Evolutionary conservation across 2,329 filamentous ascomycete genomes (phyloP), one percentile per base, ranked within the genome.

Genomic region (Zalaria sp.): DNA sequence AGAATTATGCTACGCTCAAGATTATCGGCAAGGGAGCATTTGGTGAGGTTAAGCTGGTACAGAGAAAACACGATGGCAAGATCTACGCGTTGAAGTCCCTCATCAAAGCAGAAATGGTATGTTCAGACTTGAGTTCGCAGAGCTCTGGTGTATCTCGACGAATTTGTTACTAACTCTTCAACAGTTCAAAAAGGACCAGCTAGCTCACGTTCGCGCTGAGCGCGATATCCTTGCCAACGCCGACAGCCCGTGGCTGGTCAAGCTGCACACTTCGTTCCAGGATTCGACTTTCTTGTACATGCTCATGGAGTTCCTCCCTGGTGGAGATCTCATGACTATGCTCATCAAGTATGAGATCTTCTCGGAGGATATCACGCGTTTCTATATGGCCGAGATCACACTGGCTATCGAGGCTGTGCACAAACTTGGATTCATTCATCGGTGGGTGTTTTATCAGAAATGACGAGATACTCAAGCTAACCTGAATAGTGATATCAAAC

Each of bases 341-440:
- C 72, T 98, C 52, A 98, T 98, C 69, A 98, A 96, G 72, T 98
- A 98, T 58, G 91, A 98, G 62, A 95, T 98, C 61, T 98, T 98
- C 63, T 93, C 87, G 0, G 89, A 96, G 62, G 91, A 98, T 52
- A 96, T 98, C 51, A 98, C 91, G 27, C 79, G 91, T 11, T 98
- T 98, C 65, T 98, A 98, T 65, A 98, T 98, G 77, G 91, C 91
- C 25, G 89, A 98, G 63, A 89, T 96, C 54, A 85, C 94, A 25
- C 74, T 96, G 57, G 91, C 91, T n/a, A 96, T 98, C 51, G 91
- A 98, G 59, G 91, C 91, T 9, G 91, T 98, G 35, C 91, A 98
- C 65, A 94, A 93, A 62, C 75, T 96, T 49, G 91, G 91, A 47
- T 98, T 95, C 66, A 93, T 98, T 49, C 91, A 98, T 69, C 86